These are phyloP conservation scores for Acacia acuminata DNA, from an alignment of 306 rosid genomes.

Conservation along the genomic window DNA sequence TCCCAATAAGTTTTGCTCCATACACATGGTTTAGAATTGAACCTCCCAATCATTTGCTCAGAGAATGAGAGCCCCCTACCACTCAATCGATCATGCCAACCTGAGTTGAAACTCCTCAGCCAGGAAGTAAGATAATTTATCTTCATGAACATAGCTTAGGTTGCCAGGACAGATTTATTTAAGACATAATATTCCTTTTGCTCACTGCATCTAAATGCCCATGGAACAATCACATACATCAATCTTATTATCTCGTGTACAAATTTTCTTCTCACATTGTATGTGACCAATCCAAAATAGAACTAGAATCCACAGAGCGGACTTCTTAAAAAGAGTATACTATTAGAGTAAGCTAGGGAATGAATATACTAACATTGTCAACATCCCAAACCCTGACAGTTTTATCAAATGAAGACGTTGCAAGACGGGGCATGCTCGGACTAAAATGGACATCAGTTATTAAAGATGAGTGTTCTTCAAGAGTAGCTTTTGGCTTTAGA, in stretches of 20 bases:
- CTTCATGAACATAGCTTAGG: constrained; percentile 18
- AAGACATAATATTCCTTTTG: not conserved
- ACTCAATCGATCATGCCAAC: not conserved
- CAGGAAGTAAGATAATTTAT: not conserved
- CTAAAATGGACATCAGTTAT: constrained; percentile 97
- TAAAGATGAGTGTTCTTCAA: constrained; percentile 83
- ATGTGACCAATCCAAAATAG: constrained; percentile 9
- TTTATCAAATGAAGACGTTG: constrained; percentile 95
- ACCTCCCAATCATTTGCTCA: not conserved
- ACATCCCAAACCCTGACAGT: constrained; percentile 99
- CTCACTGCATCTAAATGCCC: not conserved
- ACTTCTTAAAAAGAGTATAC: not conserved
- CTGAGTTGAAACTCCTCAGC: not conserved
- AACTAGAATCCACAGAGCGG: not conserved
- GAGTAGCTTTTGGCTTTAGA: constrained; percentile 66
- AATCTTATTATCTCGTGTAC: constrained; percentile 6
- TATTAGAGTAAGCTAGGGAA: constrained; percentile 15
- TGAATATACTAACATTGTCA: constrained; percentile 75
- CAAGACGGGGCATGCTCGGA: constrained; percentile 85
- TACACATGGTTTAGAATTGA: not conserved
- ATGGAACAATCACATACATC: constrained; percentile 2
- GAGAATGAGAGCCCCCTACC: not conserved
- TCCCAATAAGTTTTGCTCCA: not conserved
- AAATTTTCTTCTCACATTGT: not conserved
- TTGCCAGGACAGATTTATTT: not conserved